Conservation (phyloP, 1,284 basidiomycete genomes). For the Cutaneotrichosporon sp. region DNA sequence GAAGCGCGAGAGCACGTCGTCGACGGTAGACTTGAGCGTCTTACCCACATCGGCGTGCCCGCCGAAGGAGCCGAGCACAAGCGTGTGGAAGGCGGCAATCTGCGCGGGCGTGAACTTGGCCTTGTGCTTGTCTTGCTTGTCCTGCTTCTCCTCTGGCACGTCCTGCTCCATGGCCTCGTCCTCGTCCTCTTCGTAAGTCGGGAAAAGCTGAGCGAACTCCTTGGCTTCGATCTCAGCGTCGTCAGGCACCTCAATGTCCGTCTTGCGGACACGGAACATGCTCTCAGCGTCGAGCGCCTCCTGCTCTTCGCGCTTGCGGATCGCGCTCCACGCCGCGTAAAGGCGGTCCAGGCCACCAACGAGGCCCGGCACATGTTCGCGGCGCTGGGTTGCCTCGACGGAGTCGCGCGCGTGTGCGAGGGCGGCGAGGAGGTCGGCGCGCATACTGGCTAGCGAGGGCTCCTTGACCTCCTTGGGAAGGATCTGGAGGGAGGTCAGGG, state of each 20-base stretch:
- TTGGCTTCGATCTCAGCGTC: slow-evolving; percentile 76
- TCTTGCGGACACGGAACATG: slow-evolving; percentile 71
- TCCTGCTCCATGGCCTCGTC: slow-evolving; percentile 14
- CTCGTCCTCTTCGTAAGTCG: slow-evolving; percentile 67
- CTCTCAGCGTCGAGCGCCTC: slow-evolving; percentile 66
- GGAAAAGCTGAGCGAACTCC: slow-evolving; percentile 80
- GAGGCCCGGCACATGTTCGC: slow-evolving; percentile 42
- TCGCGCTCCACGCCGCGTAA: slow-evolving; percentile 76
- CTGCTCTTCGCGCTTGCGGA: slow-evolving; percentile 69
- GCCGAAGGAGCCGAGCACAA: slow-evolving; percentile 30
- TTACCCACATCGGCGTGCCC: slow-evolving; percentile 3
- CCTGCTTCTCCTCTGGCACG: slow-evolving; percentile 25
- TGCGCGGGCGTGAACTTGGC: slow-evolving; percentile 29
- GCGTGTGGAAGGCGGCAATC: slow-evolving; percentile 37
- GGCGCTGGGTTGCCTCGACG: slow-evolving; percentile 30
- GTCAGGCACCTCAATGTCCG: slow-evolving; percentile 62
- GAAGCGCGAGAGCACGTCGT: slow-evolving; percentile 32
- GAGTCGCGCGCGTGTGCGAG: slow-evolving; percentile 59
- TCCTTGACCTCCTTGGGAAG: slow-evolving; percentile 30
- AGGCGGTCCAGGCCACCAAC: slow-evolving; percentile 68
- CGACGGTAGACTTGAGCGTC: slow-evolving; percentile 28
- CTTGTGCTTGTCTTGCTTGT: slow-evolving; percentile 13
- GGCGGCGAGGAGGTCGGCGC: slow-evolving; percentile 54
- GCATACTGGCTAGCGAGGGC: slow-evolving; percentile 22
- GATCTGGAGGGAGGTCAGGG: slow-evolving; percentile 57